These are phyloP conservation scores for Salvia miltiorrhiza DNA, from an alignment of 257 asterid species.

Conservation along the genomic window DNA sequence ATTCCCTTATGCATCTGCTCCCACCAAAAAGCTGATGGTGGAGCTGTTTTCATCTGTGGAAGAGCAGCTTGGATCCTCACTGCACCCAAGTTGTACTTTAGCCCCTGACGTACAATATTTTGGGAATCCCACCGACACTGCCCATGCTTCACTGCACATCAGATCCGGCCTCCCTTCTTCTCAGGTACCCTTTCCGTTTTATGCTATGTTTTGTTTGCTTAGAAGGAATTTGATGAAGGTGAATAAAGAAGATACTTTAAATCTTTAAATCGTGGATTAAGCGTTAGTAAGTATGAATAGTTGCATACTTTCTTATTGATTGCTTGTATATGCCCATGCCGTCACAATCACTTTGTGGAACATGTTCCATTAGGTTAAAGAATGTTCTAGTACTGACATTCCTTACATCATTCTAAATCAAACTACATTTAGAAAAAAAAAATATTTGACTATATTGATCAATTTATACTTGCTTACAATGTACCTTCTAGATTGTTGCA, in stretches of 20 bases:
- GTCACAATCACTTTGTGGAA: too few relatives aligned
- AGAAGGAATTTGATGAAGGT: neutral
- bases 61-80: conserved; percentile 48
- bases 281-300: neutral
- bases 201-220: neutral
- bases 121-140: conserved; percentile 42
- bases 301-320: neutral
- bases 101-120: conserved; percentile 61
- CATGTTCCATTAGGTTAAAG: too few relatives aligned
- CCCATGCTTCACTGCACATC: conserved; percentile 57
- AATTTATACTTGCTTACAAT: too few relatives aligned
- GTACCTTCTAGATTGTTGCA: too few relatives aligned
- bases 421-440: too few relatives aligned
- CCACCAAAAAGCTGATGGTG: conserved; percentile 63
- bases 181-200: conserved; percentile 33
- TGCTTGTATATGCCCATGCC: too few relatives aligned
- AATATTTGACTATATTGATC: too few relatives aligned
- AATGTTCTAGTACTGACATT: too few relatives aligned
- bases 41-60: conserved; percentile 67
- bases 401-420: too few relatives aligned
- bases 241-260: neutral
- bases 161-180: conserved; percentile 72
- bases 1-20: conserved; percentile 59
- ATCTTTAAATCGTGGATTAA: neutral
- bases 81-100: conserved; percentile 55